Evolutionary conservation across 257 asterid species (phyloP), one percentile per base, ranked within the genome.

Genomic region (Haberlea rhodopensis): DNA sequence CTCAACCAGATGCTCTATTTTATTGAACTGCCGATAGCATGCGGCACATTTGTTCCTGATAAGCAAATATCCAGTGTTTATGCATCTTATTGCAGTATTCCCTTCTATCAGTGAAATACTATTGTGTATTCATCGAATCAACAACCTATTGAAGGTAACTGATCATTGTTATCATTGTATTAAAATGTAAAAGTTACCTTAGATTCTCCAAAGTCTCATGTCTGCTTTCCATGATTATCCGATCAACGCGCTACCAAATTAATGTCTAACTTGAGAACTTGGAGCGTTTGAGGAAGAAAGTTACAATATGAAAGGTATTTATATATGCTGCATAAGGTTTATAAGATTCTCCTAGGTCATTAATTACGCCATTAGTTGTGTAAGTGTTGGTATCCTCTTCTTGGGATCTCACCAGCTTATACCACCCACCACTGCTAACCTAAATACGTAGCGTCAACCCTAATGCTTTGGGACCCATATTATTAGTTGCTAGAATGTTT

Each of bases 1-100:
- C 71, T 88, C 96, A 60, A 88, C 95, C 22, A 91, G 75, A 57
- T 91, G 96, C 75, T 88, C 95, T 86, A 83, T 86, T 78, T 77
- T 88, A 84, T 91, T 91, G 71, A 86, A 91, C 67, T 88, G 98
- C 54, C 95, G 67, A 70, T 78, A 91, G 87, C 98, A 91, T 2
- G 92, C 98, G 31, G 89, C 96, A 69, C 98, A 91, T 62, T 91
- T 88, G 68, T 91, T 88, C 92, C 98, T 91, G 81, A 5, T 8
- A 40, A 71, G 27, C 75, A 69, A 57, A 16, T 53, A 58, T 18
- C 54, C 56, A 68, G 29, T 62, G 56, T 40, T 18, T 52, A 43
- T n/a, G 8, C 24, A 43, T 43, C 49, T 53, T 46, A 48, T 28
- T 32, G 11, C 16, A 34, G 53, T 28, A 53, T 23, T 31, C 8